Evolutionary conservation across 768 basidiomycete genomes (phyloP), one percentile per base, ranked within the genome.

Genomic region (Phlegmacium glaucopus): DNA sequence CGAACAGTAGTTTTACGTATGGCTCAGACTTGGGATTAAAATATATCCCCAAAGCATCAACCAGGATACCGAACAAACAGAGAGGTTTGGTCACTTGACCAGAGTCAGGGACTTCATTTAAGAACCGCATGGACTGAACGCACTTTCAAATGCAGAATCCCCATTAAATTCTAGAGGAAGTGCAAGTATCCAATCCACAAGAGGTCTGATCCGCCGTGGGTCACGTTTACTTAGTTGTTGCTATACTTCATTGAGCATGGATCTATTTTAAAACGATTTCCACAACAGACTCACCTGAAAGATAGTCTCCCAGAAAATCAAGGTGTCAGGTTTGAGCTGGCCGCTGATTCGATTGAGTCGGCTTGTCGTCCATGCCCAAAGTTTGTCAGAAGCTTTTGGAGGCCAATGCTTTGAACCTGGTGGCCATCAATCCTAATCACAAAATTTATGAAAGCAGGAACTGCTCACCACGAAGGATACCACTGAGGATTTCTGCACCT

Each of bases 321-420:
- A 64, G 1, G 90, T 94, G 59, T 94, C 93, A 38, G 91, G 92
- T 54, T 89, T 90, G 60, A 94, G 87, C 52, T 86, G 83, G 7
- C 71, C 66, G 51, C 85, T 82, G 45, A 93, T 80, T 28, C 70
- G 67, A 44, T 83, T 74, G 29, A 94, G 64, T 39, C 79, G 79
- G 29, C 72, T 64, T 5, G 70, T 67, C 27, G 84, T 68, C 93
- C 93, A 95, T 34, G 66, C 53, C 91, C 89, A 94, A 4, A 94
- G 64, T 32, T 67, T 63, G 41, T 78, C 67, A 22, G 75, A 72
- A 30, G 70, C 64, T 32, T 68, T 64, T 45, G 72, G 74, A 0
- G 79, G 70, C 93, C 94, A 95, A 58, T 94, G 89, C 64, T 93
- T 93, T 11, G 87, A 82, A 28, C 91, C 88, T 87, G 51, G 10